A percentile compares a stretch with the other conserved stretches of the same genome.
Evolutionary conservation across 495 filamentous ascomycete species (phyloP).

Genomic region (Aspergillus heteromorphus): DNA sequence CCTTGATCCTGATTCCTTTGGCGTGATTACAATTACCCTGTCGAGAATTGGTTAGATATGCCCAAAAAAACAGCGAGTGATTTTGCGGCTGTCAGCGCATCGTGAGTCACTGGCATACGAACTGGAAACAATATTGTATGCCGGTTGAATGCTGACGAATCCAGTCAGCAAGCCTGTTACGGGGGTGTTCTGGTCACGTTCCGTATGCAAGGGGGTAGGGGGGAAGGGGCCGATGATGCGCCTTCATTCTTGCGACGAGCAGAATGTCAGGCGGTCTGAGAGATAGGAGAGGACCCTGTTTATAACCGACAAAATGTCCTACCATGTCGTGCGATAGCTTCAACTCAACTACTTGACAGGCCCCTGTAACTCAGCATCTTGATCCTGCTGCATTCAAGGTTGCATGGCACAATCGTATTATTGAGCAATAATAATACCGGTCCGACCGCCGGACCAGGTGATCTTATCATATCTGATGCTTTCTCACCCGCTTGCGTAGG

Average conservation of each 20-base stretch:
- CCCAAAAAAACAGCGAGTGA: too few relatives aligned
- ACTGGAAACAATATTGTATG: too few relatives aligned
- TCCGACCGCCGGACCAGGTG: constrained; percentile 15
- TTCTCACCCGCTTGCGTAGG: constrained; percentile 7
- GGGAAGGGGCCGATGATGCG: not conserved
- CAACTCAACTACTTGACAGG: too few relatives aligned
- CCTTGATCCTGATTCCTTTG: not conserved
- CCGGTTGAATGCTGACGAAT: not conserved
- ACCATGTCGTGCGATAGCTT: too few relatives aligned
- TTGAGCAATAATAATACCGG: constrained; percentile 1
- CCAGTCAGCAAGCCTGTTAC: not conserved
- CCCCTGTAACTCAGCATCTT: too few relatives aligned
- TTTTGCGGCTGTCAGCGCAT: too few relatives aligned
- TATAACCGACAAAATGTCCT: too few relatives aligned
- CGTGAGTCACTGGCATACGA: not conserved
- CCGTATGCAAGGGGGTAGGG: not conserved
- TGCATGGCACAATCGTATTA: not conserved
- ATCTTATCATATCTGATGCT: constrained; percentile 27
- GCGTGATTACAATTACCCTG: not conserved
- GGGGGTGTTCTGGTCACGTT: not conserved
- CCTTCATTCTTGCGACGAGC: not conserved
- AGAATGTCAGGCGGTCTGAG: not conserved
- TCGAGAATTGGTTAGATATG: not conserved
- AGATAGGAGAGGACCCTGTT: not conserved
- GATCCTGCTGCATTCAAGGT: too few relatives aligned